These are phyloP conservation scores for Suhomyces bokatorum DNA, from an alignment of 1,139 yeast genomes.

Conservation along the genomic window DNA sequence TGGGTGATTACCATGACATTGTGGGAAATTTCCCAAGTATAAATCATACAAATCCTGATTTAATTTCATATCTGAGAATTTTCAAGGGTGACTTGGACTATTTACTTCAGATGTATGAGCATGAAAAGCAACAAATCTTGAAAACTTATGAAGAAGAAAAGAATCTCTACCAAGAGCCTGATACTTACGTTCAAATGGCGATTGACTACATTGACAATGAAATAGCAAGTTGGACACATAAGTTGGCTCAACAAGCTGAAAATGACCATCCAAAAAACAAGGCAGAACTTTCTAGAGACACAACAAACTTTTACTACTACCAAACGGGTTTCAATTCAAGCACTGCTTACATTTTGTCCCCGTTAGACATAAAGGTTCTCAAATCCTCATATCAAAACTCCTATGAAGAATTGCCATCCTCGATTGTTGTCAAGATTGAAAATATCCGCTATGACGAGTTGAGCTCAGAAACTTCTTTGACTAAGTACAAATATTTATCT, in stretches of 20 bases:
- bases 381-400: slow-evolving; percentile 56
- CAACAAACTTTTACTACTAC: slow-evolving; percentile 47
- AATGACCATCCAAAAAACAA: neutral
- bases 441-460: slow-evolving; percentile 67
- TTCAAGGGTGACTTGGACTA: slow-evolving; percentile 63
- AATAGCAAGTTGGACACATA: slow-evolving; percentile 38
- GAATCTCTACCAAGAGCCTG: slow-evolving; percentile 59
- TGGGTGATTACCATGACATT: slow-evolving; percentile 29
- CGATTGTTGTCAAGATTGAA: slow-evolving; percentile 63
- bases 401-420: slow-evolving; percentile 67
- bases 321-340: slow-evolving; percentile 74
- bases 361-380: slow-evolving; percentile 76
- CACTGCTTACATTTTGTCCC: slow-evolving; percentile 67
- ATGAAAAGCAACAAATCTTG: slow-evolving; percentile 54
- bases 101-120: slow-evolving; percentile 51
- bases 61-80: slow-evolving; percentile 48
- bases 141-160: slow-evolving; percentile 56
- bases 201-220: slow-evolving; percentile 51
- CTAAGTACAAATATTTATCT: slow-evolving; percentile 69
- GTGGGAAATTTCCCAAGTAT: slow-evolving; percentile 37
- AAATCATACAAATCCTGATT: slow-evolving; percentile 24
- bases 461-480: slow-evolving; percentile 50
- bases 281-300: neutral
- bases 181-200: slow-evolving; percentile 58
- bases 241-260: slow-evolving; percentile 14